Conservation (phyloP, 176 grass and related monocot genomes). For the Ananas comosus region DNA sequence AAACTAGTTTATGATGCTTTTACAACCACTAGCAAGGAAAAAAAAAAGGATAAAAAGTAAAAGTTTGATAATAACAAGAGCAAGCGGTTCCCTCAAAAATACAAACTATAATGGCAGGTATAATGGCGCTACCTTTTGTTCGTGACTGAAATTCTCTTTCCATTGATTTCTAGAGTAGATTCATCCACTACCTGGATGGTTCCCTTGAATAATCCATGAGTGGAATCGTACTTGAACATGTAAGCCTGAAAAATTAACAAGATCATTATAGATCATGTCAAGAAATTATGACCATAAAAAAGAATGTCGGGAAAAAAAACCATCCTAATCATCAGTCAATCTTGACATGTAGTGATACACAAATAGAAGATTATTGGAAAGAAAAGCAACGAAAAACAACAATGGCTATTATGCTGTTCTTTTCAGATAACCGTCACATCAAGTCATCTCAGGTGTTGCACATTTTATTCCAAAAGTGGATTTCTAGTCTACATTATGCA, state of each 20-base stretch:
- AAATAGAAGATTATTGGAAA: not conserved
- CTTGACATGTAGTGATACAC: not conserved
- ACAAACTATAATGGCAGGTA: not conserved
- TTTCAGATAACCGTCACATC: not conserved
- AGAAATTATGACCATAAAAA: not conserved
- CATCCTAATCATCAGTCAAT: not conserved
- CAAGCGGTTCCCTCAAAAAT: too few species aligned
- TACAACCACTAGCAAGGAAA: too few species aligned
- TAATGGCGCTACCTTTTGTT: constrained; percentile 57
- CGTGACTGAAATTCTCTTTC: constrained; percentile 62
- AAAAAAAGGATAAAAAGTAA: too few species aligned
- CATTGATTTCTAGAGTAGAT: constrained; percentile 74
- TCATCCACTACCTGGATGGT: constrained; percentile 56
- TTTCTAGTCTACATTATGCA: too few species aligned
- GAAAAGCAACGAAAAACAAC: not conserved
- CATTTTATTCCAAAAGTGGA: too few species aligned
- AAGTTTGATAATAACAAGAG: too few species aligned
- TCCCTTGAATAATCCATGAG: constrained; percentile 63
- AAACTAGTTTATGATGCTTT: too few species aligned
- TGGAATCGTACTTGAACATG: constrained; percentile 90
- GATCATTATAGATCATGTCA: not conserved
- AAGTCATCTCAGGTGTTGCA: too few species aligned
- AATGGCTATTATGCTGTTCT: not conserved
- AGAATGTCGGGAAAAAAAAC: not conserved
- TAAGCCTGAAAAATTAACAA: constrained; percentile 48